phyloP scores from a whole-genome alignment of 2,329 filamentous ascomycete species.

The Colletotrichum simmondsii region DNA sequence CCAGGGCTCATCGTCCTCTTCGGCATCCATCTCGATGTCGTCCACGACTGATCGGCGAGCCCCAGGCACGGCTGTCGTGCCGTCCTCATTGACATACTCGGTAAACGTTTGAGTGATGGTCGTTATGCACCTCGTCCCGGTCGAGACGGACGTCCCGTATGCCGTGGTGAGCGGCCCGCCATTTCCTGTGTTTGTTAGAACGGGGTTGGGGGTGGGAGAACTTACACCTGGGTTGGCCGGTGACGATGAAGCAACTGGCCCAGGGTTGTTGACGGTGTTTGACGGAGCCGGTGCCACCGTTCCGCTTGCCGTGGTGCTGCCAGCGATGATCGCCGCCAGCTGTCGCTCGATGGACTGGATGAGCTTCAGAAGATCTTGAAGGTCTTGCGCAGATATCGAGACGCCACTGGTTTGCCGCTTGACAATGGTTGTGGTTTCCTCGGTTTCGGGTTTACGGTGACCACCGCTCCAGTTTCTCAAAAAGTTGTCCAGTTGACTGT shows the following conservation, averaged over 20 bases:
- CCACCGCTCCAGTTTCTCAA: slow-evolving; percentile 5
- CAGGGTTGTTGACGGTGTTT: slow-evolving; percentile 2
- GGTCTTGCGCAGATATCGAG: slow-evolving; percentile 8
- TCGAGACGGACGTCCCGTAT: slow-evolving; percentile 20
- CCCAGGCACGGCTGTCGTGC: slow-evolving; percentile 7
- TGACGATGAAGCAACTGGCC: slow-evolving; percentile 1
- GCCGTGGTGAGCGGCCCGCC: slow-evolving; percentile 13
- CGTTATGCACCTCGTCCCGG: slow-evolving; percentile 27
- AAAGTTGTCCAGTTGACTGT: slow-evolving; percentile 20
- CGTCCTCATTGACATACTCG: slow-evolving; percentile 29
- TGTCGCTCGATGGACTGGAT: slow-evolving; percentile 30
- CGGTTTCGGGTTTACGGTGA: slow-evolving; percentile 8
- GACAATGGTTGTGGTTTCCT: not conserved
- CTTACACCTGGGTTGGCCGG: slow-evolving; percentile 7
- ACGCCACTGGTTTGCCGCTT: slow-evolving; percentile 17
- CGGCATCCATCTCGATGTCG: not conserved
- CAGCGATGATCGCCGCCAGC: slow-evolving; percentile 16
- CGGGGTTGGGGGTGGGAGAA: slow-evolving; percentile 20
- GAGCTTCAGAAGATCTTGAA: slow-evolving; percentile 26
- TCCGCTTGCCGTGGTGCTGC: slow-evolving; percentile 8
- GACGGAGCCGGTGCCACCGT: not conserved
- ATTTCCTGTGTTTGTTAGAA: slow-evolving; percentile 24
- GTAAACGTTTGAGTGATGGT: slow-evolving; percentile 35
- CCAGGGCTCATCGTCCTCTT: not conserved
- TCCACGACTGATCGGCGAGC: slow-evolving; percentile 4